Evolutionary conservation across 1,139 yeast species (phyloP), one percentile per base, ranked within the genome.

Genomic region (Geotrichum phurueaensis): DNA sequence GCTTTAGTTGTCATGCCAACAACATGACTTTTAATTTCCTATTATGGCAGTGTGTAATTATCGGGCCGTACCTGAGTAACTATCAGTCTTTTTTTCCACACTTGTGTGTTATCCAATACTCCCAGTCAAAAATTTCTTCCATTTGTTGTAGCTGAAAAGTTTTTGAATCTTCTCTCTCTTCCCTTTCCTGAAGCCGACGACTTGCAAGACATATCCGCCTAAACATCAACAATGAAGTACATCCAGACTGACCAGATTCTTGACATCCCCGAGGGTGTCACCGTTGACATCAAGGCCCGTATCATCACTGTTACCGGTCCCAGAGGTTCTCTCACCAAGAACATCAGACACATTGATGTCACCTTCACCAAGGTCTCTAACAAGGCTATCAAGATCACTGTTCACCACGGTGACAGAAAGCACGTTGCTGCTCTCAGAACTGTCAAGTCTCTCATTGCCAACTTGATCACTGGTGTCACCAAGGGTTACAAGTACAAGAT

Each of bases 361-460:
- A 86, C 97, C 70, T 94, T 94, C 86, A 68, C 75, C 71, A 90
- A 92, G 84, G 75, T 88, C 70, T 79, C 79, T 77, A 80, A 84
- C 81, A 81, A 77, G 69, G 85, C 85, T 73, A 82, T 95, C 81
- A 88, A 87, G 83, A 85, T 94, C 76, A 83, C 91, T 73, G 97
- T 95, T 70, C 96, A 89, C 88, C 90, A 92, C 79, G 99, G 99
- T 83, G 97, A 90, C 89, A 91, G 98, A 87, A 94, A 94, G 87
- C 99, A 94, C 83, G 98, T 94, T 79, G 99, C 99, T 78, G 90
- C 97, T 77, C 85, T 94, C 79, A 92, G 98, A 86, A 94, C 99
- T 68, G 98, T 94, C 80, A 91, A 91, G 84, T 89, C 98, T 71
- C 83, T 94, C 77, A 84, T 94, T 75, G 78, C 90, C 77, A 94